Evolutionary conservation across 371 early-diverging fungal species (phyloP), one percentile per base, ranked within the genome.

Genomic region (Smittium culicis): DNA sequence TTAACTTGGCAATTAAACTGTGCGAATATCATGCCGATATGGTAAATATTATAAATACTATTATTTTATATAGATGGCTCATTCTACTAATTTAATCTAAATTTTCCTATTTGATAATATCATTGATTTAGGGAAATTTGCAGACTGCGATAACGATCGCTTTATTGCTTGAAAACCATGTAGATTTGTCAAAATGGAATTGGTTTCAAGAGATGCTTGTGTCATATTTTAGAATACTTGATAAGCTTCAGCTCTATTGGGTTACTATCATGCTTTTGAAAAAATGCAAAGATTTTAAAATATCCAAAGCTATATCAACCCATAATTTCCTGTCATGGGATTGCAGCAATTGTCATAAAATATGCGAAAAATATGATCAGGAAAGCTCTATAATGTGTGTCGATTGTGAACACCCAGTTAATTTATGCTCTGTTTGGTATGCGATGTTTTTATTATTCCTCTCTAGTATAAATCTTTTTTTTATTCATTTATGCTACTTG

Each of bases 111-210:
- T n/a, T n/a, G n/a, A n/a, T n/a, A n/a, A n/a, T n/a, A n/a, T n/a
- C n/a, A n/a, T n/a, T n/a, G n/a, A n/a, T 11, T 60, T 34, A 31
- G 45, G 77, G 78, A 54, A 74, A 77, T 11, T 71, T 78, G 17
- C 77, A 77, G 63, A 77, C 71, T 14, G 73, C 77, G 1, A 68
- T 77, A 30, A 78, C 79, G 1, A 77, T 72, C 3, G 77, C 77
- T 8, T 66, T 77, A 64, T 66, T 77, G 2, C 63, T 77, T 76
- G 72, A 78, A 28, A 66, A 67, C n/a, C 77, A 78, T 25, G 77
- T 77, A n/a, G 34, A 54, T 54, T 61, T 77, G 25, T 24, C 61
- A 27, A 58, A 76, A 25, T 77, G 77, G 77, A n/a, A 24, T 0
- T 61, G 34, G 8, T 61, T 66, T 3, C 57, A 69, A 59, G n/a